Percentiles rank a stretch among this genome's conserved stretches.
phyloP scores from a whole-genome alignment of 139 green algal species.

The Diplosphaera chodatii region DNA sequence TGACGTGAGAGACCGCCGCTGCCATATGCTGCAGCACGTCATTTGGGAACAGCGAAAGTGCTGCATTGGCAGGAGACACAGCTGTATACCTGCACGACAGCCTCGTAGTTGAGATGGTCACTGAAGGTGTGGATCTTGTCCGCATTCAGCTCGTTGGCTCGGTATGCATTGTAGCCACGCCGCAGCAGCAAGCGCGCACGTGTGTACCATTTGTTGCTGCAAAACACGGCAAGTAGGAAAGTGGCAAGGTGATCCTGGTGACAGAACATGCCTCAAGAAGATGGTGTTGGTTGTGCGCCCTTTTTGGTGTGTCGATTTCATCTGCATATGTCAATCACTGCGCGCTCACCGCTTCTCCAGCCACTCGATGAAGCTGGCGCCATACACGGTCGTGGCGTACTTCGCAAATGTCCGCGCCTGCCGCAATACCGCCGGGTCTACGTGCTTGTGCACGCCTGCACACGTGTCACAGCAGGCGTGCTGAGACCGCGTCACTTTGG shows the following conservation, averaged over 20 bases:
- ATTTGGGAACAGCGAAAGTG: too few species aligned
- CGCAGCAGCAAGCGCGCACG: not conserved
- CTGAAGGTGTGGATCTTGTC: not conserved
- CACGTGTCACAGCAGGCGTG: not conserved
- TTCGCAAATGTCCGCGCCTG: not conserved
- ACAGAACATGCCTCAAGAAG: too few species aligned
- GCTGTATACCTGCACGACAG: not conserved
- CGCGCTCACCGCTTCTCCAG: not conserved
- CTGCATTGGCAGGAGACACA: too few species aligned
- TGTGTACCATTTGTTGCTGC: not conserved
- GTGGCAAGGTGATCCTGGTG: too few species aligned
- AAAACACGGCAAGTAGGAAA: too few species aligned
- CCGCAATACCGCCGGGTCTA: not conserved
- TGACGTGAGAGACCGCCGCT: too few species aligned
- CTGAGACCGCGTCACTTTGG: too few species aligned
- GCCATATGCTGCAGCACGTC: too few species aligned
- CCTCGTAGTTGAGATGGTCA: conserved; percentile 22
- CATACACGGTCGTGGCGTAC: not conserved
- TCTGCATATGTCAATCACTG: not conserved
- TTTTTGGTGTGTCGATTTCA: too few species aligned
- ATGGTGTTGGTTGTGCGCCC: too few species aligned
- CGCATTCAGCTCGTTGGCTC: not conserved
- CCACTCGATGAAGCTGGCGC: not conserved
- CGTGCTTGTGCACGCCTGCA: not conserved
- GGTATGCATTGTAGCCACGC: not conserved